Evolutionary conservation across 148 eudicot species (phyloP).

Genomic region (Camellia sinensis): DNA sequence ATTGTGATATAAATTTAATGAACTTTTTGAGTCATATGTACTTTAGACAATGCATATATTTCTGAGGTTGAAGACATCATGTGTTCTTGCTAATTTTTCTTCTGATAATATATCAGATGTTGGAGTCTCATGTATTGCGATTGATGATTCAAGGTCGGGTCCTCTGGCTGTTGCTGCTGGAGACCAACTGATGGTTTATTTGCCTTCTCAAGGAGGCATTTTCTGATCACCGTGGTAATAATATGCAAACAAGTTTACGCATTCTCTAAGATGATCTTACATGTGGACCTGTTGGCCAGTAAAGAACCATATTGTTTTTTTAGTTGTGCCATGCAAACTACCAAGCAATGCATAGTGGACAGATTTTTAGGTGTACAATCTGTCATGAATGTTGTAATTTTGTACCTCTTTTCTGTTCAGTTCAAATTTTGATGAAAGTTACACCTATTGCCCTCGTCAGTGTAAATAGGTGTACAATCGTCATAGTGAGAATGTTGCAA

Average conservation of each 20-base stretch:
- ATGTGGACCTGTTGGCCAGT: neutral
- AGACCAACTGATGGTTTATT: slow-evolving; percentile 55
- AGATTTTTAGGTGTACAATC: neutral
- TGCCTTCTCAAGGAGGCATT: slow-evolving; percentile 23
- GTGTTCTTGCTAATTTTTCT: neutral
- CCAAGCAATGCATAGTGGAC: neutral
- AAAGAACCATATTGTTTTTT: neutral
- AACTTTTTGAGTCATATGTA: neutral
- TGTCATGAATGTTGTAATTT: neutral
- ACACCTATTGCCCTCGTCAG: neutral
- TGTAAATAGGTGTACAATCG: neutral
- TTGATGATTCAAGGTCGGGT: slow-evolving; percentile 48
- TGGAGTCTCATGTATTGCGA: slow-evolving; percentile 57
- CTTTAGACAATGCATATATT: neutral
- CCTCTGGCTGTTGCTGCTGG: slow-evolving; percentile 62
- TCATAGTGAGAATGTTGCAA: too few species aligned
- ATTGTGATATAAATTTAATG: neutral
- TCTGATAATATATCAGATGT: slow-evolving; percentile 36
- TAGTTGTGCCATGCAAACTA: neutral
- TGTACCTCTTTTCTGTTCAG: neutral
- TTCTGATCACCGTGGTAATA: neutral
- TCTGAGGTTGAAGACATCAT: neutral
- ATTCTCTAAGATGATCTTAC: neutral
- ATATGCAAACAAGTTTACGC: neutral
- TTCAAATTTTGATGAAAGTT: neutral